These are phyloP conservation scores for Colletotrichum horii DNA, from an alignment of 2,329 filamentous ascomycete genomes.

Conservation along the genomic window DNA sequence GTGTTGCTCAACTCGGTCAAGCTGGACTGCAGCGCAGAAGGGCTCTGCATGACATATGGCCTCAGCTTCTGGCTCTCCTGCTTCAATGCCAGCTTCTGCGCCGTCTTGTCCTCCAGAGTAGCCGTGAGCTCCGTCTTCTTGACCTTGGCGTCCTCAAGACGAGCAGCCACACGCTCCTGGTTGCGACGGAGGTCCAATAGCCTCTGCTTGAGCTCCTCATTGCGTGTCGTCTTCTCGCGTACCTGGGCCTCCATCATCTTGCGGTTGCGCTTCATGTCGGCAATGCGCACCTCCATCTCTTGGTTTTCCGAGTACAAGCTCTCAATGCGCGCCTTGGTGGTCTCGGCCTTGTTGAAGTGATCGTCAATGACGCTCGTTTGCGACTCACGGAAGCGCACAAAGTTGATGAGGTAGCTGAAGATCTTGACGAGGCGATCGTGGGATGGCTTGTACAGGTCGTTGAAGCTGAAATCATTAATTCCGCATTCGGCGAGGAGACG, in stretches of 20 bases:
- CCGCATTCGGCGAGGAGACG: slow-evolving; percentile 85
- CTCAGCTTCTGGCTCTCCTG: slow-evolving; percentile 89
- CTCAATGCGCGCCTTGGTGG: slow-evolving; percentile 87
- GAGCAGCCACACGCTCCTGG: slow-evolving; percentile 83
- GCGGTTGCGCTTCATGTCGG: slow-evolving; percentile 81
- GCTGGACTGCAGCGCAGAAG: slow-evolving; percentile 80
- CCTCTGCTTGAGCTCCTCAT: slow-evolving; percentile 84
- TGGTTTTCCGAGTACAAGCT: slow-evolving; percentile 85
- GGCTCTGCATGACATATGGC: slow-evolving; percentile 91
- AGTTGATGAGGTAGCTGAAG: slow-evolving; percentile 98
- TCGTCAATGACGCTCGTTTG: slow-evolving; percentile 90
- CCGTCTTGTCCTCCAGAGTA: slow-evolving; percentile 73
- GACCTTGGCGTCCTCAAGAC: slow-evolving; percentile 81
- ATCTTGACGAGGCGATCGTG: slow-evolving; percentile 92
- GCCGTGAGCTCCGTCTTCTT: slow-evolving; percentile 80
- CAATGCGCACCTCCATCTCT: slow-evolving; percentile 79
- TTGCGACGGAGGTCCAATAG: slow-evolving; percentile 80
- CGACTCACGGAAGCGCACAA: slow-evolving; percentile 93
- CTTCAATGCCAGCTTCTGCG: slow-evolving; percentile 71
- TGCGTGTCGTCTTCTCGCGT: slow-evolving; percentile 82
- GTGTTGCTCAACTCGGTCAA: slow-evolving; percentile 83
- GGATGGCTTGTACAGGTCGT: slow-evolving; percentile 88
- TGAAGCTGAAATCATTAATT: slow-evolving; percentile 91
- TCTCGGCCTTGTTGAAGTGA: slow-evolving; percentile 90
- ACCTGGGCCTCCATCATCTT: slow-evolving; percentile 82